Evolutionary conservation across 208 protist genomes (phyloP), one percentile per base, ranked within the genome.

Genomic region (Leishmania arabica): DNA sequence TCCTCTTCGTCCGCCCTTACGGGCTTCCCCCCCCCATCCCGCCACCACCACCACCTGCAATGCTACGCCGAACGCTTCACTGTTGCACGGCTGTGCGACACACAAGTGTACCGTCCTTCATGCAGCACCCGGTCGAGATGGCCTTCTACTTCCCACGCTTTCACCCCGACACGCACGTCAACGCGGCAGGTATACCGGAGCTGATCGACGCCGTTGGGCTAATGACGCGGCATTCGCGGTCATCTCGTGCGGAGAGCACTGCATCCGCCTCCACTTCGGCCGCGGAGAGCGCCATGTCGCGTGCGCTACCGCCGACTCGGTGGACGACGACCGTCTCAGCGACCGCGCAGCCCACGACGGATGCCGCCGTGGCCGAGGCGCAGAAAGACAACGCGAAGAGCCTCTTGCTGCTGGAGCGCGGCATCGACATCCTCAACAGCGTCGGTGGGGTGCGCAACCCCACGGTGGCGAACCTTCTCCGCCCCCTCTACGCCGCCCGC

Each of bases 121-220:
- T 96, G 79, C 71, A 89, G 64, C 86, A 90, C 49, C 83, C 91
- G 11, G 90, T 82, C n/a, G 94, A 97, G 73, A 68, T 96, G 80
- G 92, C 91, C 65, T 97, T 96, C 78, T 97, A 95, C 82, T 95
- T 89, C 73, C 92, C 94, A 2, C 88, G 94, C 70, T 96, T 97
- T 79, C 91, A 95, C 81, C 92, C 92, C 5, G 31, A 56, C 42
- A 88, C 86, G 7, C 94, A 97, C 87, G 73, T 96, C 47, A 77
- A 69, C 58, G 27, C 81, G 54, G 84, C 88, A 34, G 88, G 91
- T 60, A 93, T 97, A 56, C 92, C 94, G 0, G 92, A 97, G 58
- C 60, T 97, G 34, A 82, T 56, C n/a, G 92, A 97, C 70, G 91
- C 92, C 15, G 76, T 95, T 2, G 88, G 71, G 1, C 80, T 93